These are phyloP conservation scores for Eucalyptus marginata DNA, from an alignment of 345 rosid genomes.

Conservation along the genomic window DNA sequence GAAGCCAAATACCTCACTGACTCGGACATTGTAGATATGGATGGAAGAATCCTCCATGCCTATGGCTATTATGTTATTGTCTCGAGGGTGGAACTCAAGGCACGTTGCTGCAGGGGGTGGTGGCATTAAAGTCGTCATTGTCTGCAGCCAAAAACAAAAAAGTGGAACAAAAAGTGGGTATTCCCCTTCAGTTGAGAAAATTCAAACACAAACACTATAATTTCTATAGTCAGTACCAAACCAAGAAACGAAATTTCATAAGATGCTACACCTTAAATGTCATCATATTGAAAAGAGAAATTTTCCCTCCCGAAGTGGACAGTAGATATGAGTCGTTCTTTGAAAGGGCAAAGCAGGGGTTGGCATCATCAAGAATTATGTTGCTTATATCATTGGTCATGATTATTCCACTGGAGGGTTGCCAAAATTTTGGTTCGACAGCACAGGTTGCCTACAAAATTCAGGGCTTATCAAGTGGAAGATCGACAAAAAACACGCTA, in stretches of 20 bases:
- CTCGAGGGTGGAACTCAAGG: conserved; percentile 85
- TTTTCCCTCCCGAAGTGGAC: conserved; percentile 90
- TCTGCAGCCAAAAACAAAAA: conserved; percentile 11
- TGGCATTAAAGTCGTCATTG: conserved; percentile 82
- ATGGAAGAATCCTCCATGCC: conserved; percentile 92
- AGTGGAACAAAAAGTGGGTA: background rate
- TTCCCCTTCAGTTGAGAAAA: background rate
- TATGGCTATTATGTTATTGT: conserved; percentile 82
- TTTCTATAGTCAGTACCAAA: background rate
- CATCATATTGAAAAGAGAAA: conserved; percentile 79
- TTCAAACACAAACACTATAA: background rate
- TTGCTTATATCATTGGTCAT: conserved; percentile 75
- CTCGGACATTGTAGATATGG: conserved; percentile 69
- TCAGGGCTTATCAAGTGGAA: background rate
- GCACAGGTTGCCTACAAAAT: conserved; percentile 51
- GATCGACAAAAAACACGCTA: background rate
- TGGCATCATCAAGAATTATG: conserved; percentile 62
- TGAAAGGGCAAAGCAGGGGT: conserved; percentile 81
- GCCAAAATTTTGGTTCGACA: conserved; percentile 68
- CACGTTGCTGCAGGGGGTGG: conserved; percentile 90
- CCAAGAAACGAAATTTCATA: background rate
- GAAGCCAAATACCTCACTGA: conserved; percentile 48
- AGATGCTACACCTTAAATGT: conserved; percentile 57
- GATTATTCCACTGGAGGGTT: conserved; percentile 62
- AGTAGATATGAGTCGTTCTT: conserved; percentile 87